phyloP scores from a whole-genome alignment of 768 basidiomycete species.

The Auriscalpium vulgare region DNA sequence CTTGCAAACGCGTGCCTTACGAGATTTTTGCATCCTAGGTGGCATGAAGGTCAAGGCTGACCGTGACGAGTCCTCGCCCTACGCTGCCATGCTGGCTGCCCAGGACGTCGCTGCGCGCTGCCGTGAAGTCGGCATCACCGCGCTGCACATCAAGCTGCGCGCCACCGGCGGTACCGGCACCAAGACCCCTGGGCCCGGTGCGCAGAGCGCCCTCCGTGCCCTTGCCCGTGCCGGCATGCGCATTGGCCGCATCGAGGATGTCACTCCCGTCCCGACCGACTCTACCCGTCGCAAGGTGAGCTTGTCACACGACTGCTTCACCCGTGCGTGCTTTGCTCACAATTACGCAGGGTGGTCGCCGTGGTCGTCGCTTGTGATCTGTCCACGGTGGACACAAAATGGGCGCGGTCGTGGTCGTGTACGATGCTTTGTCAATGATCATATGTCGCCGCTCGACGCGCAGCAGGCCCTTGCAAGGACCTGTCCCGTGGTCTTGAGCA shows the following conservation, averaged over 20 bases:
- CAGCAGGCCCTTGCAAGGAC: slow-evolving; percentile 53
- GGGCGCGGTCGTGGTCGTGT: slow-evolving; percentile 24
- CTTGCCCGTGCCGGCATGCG: slow-evolving; percentile 97
- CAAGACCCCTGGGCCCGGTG: slow-evolving; percentile 98
- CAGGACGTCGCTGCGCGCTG: slow-evolving; percentile 95
- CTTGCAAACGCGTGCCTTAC: neutral
- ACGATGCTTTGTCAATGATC: slow-evolving; percentile 33
- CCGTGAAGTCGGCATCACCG: slow-evolving; percentile 97
- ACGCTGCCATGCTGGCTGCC: slow-evolving; percentile 96
- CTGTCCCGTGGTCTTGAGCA: slow-evolving; percentile 69
- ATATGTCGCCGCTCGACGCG: slow-evolving; percentile 82
- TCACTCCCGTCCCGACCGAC: slow-evolving; percentile 95
- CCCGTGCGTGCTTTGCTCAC: neutral
- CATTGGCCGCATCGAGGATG: slow-evolving; percentile 97
- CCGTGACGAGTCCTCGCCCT: slow-evolving; percentile 97
- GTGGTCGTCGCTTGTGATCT: slow-evolving; percentile 87
- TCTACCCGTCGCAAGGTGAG: slow-evolving; percentile 92
- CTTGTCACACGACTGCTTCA: slow-evolving; percentile 2
- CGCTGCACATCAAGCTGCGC: slow-evolving; percentile 97
- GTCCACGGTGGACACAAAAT: slow-evolving; percentile 22
- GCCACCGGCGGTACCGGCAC: slow-evolving; percentile 98
- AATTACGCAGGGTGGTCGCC: slow-evolving; percentile 81
- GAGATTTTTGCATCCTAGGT: slow-evolving; percentile 33
- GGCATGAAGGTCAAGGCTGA: slow-evolving; percentile 99
- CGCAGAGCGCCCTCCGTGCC: slow-evolving; percentile 95